These are phyloP conservation scores for Vicia sativa DNA, from an alignment of 306 rosid genomes.

Conservation along the genomic window DNA sequence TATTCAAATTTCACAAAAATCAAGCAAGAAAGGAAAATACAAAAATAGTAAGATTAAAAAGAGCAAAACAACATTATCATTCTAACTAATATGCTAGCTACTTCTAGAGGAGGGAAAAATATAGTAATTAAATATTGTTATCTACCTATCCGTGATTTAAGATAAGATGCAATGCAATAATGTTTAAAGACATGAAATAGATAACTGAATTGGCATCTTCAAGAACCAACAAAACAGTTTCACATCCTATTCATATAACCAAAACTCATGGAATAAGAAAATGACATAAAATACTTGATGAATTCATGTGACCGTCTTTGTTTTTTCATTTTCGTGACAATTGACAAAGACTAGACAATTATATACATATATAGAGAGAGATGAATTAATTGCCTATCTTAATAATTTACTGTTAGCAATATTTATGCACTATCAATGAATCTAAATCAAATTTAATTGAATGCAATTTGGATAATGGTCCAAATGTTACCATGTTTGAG, in stretches of 20 bases:
- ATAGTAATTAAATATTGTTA: constrained; percentile 34
- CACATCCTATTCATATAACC: constrained; percentile 32
- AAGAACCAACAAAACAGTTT: constrained; percentile 1
- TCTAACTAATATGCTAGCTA: constrained; percentile 48
- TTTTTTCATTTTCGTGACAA: constrained; percentile 42
- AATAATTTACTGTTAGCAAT: neutral
- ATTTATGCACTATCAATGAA: too few relatives aligned
- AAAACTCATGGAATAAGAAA: constrained; percentile 44
- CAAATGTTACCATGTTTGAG: too few relatives aligned
- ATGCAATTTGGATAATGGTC: too few relatives aligned
- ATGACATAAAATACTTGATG: constrained; percentile 44
- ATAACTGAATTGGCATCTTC: neutral
- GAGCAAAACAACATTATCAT: constrained; percentile 28
- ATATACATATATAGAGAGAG: too few relatives aligned
- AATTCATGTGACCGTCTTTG: constrained; percentile 53
- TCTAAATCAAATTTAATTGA: too few relatives aligned
- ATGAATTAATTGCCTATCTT: too few relatives aligned
- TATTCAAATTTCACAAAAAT: neutral
- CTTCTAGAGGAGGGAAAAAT: constrained; percentile 39
- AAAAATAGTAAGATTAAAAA: neutral
- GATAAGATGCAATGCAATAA: constrained; percentile 41
- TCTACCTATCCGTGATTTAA: constrained; percentile 56
- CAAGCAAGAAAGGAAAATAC: neutral
- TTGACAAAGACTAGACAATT: constrained; percentile 46
- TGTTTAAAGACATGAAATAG: constrained; percentile 33